Percentiles rank a stretch among this genome's conserved stretches.
Evolutionary conservation across 345 rosid species (phyloP).

Genomic region (Cardamine resedifolia): DNA sequence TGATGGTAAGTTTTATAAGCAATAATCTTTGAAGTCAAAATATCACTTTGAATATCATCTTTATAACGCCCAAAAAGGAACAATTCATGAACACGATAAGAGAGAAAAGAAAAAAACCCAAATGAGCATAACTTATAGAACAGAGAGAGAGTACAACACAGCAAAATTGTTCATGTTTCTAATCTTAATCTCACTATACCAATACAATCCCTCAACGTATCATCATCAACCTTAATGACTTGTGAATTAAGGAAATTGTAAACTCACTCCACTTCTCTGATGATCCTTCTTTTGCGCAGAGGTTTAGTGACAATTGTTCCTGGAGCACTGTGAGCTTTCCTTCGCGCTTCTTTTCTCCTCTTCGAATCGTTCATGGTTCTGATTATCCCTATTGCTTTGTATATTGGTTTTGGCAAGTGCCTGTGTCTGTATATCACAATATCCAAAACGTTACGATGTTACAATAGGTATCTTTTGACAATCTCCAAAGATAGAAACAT

Average conservation of each 20-base stretch:
- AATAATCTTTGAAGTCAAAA: neutral
- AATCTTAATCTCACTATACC: neutral
- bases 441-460: slow-evolving; percentile 22
- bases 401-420: slow-evolving; percentile 86
- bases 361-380: slow-evolving; percentile 60
- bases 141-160: slow-evolving; percentile 12
- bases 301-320: slow-evolving; percentile 60
- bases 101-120: neutral
- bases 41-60: neutral
- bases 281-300: slow-evolving; percentile 67
- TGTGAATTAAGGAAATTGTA: neutral
- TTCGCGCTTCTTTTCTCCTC: slow-evolving; percentile 74
- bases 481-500: neutral
- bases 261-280: slow-evolving; percentile 71
- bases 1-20: neutral
- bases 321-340: slow-evolving; percentile 89
- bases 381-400: slow-evolving; percentile 53
- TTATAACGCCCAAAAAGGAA: neutral
- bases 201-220: neutral
- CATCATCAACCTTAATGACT: neutral
- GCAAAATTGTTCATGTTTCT: slow-evolving; percentile 19
- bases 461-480: neutral
- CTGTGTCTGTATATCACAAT: slow-evolving; percentile 66
- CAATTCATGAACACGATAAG: neutral
- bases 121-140: neutral